These are phyloP conservation scores for Coniophora puteana DNA, from an alignment of 1,284 basidiomycete species.

Conservation along the genomic window DNA sequence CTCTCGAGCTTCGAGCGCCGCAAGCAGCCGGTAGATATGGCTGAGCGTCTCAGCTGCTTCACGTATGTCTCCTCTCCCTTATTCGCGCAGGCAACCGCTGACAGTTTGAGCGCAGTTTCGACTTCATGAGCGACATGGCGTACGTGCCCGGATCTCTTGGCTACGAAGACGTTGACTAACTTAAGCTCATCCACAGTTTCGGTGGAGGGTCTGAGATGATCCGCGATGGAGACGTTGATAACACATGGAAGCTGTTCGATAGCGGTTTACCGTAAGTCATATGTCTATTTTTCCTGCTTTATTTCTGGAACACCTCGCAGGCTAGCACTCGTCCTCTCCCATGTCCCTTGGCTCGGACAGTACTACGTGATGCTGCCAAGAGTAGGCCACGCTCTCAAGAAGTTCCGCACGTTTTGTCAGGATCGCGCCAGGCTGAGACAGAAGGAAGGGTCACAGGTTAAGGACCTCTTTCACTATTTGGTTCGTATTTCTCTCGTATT, in stretches of 20 bases:
- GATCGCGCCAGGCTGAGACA: slow-evolving; percentile 32
- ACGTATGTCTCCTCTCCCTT: slow-evolving; percentile 34
- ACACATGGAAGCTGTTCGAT: slow-evolving; percentile 34
- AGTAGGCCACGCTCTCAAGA: slow-evolving; percentile 28
- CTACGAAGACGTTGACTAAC: not conserved
- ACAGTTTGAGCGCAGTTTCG: slow-evolving; percentile 37
- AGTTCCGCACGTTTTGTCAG: slow-evolving; percentile 27
- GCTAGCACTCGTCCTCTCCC: slow-evolving; percentile 31
- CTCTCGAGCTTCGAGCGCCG: slow-evolving; percentile 34
- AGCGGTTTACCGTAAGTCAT: slow-evolving; percentile 33
- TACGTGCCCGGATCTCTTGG: slow-evolving; percentile 26
- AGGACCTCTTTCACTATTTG: slow-evolving; percentile 40
- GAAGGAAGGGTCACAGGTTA: slow-evolving; percentile 31
- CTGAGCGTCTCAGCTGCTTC: slow-evolving; percentile 47
- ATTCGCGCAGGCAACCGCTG: slow-evolving; percentile 7
- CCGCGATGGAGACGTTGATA: slow-evolving; percentile 34
- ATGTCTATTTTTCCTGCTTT: not conserved
- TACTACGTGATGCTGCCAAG: slow-evolving; percentile 26
- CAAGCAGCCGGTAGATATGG: slow-evolving; percentile 34
- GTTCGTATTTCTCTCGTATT: slow-evolving; percentile 5
- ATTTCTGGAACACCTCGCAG: no score
- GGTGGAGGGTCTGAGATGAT: slow-evolving; percentile 45
- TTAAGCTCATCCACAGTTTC: slow-evolving; percentile 30
- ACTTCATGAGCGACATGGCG: slow-evolving; percentile 64
- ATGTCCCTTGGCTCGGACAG: slow-evolving; percentile 41